Conservation (phyloP, 305 asterid genomes). For the Fraxinus velutina region DNA sequence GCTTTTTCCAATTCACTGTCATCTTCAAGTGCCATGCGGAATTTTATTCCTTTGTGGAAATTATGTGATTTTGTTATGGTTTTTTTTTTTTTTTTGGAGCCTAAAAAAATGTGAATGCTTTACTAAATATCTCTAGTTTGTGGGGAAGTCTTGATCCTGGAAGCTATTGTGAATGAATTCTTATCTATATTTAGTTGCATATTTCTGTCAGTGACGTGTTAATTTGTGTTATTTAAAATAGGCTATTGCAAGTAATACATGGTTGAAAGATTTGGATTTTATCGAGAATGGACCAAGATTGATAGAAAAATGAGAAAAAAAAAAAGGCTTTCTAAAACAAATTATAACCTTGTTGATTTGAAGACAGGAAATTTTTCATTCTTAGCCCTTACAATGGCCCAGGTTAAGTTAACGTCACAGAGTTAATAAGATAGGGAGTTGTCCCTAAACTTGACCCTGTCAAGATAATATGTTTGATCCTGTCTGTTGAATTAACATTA, state of each 20-base stretch:
- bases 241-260: background rate
- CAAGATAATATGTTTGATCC: background rate
- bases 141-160: background rate
- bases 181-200: background rate
- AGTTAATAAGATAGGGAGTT: background rate
- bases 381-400: background rate
- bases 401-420: background rate
- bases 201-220: background rate
- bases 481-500: background rate
- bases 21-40: background rate
- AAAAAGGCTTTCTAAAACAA: background rate
- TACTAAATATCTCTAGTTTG: background rate
- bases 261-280: background rate
- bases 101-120: background rate
- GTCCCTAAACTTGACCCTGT: background rate
- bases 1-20: background rate
- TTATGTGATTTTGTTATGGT: background rate
- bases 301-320: background rate
- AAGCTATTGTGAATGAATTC: background rate
- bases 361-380: background rate
- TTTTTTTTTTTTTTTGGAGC: background rate
- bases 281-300: background rate
- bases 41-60: background rate
- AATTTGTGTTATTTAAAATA: background rate
- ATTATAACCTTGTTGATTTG: too few relatives aligned